Conservation (phyloP, 176 grass and related monocot species). For the Aegilops tauschii region DNA sequence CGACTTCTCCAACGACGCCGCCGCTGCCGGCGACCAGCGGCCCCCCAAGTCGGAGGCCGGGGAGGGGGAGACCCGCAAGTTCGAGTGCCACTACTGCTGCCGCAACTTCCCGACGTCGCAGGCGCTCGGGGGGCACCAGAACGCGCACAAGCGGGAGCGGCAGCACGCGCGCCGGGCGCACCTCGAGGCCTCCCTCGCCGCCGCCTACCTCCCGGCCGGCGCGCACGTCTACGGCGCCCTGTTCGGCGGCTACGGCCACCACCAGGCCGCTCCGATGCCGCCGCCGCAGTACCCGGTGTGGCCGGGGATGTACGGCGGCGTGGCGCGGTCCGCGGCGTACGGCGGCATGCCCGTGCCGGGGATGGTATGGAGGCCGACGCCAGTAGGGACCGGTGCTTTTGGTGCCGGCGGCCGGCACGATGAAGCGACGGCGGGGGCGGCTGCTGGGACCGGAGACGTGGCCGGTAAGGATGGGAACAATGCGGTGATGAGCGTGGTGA, state of each 20-base stretch:
- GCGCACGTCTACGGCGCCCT: constrained; percentile 40
- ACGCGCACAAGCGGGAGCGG: constrained; percentile 98
- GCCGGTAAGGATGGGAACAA: constrained; percentile 14
- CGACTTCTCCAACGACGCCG: constrained; percentile 56
- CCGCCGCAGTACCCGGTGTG: constrained; percentile 55
- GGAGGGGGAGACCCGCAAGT: constrained; percentile 42
- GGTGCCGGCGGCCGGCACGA: not conserved
- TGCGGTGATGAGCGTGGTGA: constrained; percentile 24
- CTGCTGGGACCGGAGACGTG: not conserved
- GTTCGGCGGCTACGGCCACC: constrained; percentile 62
- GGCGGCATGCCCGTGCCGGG: constrained; percentile 35
- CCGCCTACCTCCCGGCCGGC: constrained; percentile 45
- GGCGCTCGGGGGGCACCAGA: constrained; percentile 94
- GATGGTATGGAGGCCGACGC: constrained; percentile 41
- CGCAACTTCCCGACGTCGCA: constrained; percentile 98
- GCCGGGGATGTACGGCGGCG: constrained; percentile 34
- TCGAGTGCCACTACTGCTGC: constrained; percentile 98
- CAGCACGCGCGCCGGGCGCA: constrained; percentile 88
- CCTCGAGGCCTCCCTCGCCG: constrained; percentile 66
- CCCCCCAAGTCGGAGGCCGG: not conserved
- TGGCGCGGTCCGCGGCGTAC: constrained; percentile 29
- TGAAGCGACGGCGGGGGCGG: not conserved
- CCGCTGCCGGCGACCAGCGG: not conserved
- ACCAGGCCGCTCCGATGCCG: constrained; percentile 16
- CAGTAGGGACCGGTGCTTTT: constrained; percentile 24